Conservation (phyloP, 495 filamentous ascomycete genomes). For the Hamigera avellanea region DNA sequence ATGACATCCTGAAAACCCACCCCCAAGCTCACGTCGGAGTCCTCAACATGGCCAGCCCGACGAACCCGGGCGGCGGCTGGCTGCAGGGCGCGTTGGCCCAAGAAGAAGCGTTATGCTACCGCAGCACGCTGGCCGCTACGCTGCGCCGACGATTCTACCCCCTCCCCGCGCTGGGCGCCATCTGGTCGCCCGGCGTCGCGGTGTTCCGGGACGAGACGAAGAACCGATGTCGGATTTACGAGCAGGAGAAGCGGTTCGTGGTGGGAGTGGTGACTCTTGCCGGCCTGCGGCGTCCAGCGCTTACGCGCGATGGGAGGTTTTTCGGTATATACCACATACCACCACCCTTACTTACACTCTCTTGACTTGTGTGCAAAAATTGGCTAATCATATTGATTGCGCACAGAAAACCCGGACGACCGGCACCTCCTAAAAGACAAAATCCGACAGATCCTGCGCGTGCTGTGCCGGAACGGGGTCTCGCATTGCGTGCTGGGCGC, state of each 20-base stretch:
- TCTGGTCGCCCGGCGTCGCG: constrained; percentile 34
- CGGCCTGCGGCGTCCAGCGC: neutral
- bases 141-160: constrained; percentile 44
- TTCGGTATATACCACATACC: no score
- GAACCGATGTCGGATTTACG: no score
- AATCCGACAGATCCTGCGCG: neutral
- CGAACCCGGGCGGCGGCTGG: constrained; percentile 44
- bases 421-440: neutral
- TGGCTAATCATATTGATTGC: no score
- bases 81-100: constrained; percentile 40
- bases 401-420: no score
- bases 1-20: no score
- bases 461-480: constrained; percentile 19
- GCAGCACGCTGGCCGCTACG: constrained; percentile 40
- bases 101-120: constrained; percentile 49
- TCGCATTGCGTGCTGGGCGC: constrained; percentile 42
- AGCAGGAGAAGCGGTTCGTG: no score
- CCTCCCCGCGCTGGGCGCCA: constrained; percentile 33
- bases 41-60: constrained; percentile 45
- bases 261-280: neutral
- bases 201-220: no score
- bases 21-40: no score
- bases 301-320: no score
- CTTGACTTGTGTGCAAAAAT: no score
- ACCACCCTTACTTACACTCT: no score